Evolutionary conservation across 306 rosid species (phyloP).

Genomic region (Mimosa bimucronata): DNA sequence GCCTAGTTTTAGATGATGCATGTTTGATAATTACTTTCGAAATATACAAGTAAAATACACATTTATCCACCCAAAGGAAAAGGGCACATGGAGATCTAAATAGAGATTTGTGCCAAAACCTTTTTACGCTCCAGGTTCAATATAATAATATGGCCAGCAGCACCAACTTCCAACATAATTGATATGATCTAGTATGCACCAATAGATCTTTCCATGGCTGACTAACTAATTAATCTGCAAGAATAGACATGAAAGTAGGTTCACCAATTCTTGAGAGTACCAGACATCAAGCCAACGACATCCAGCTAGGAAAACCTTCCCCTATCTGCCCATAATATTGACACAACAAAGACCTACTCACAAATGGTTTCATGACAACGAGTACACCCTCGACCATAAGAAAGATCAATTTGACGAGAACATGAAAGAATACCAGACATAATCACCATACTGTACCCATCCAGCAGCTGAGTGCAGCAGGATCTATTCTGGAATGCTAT

Average conservation of each 20-base stretch:
- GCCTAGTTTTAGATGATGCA: neutral
- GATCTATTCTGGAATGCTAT: slow-evolving; percentile 6
- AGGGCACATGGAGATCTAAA: neutral
- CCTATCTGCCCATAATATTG: slow-evolving; percentile 5
- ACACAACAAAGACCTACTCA: slow-evolving; percentile 26
- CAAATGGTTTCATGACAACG: slow-evolving; percentile 28
- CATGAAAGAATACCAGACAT: slow-evolving; percentile 33
- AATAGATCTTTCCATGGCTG: neutral
- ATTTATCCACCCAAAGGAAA: neutral
- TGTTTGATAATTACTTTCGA: neutral
- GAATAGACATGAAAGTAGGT: neutral
- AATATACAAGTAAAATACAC: neutral
- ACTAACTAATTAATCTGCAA: neutral
- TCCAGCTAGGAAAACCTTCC: slow-evolving; percentile 1
- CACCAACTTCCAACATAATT: neutral
- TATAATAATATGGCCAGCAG: neutral
- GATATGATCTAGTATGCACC: slow-evolving; percentile 10
- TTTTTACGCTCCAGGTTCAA: neutral
- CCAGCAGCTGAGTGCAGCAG: slow-evolving; percentile 26
- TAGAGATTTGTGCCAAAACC: neutral
- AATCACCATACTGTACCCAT: slow-evolving; percentile 23
- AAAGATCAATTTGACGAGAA: slow-evolving; percentile 37
- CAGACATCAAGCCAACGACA: neutral
- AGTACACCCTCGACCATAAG: slow-evolving; percentile 7
- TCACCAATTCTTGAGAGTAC: neutral